A percentile compares a stretch with the other conserved stretches of the same genome.
These are phyloP conservation scores for Aeschynomene evenia DNA, from an alignment of 306 rosid species.

Conservation along the genomic window DNA sequence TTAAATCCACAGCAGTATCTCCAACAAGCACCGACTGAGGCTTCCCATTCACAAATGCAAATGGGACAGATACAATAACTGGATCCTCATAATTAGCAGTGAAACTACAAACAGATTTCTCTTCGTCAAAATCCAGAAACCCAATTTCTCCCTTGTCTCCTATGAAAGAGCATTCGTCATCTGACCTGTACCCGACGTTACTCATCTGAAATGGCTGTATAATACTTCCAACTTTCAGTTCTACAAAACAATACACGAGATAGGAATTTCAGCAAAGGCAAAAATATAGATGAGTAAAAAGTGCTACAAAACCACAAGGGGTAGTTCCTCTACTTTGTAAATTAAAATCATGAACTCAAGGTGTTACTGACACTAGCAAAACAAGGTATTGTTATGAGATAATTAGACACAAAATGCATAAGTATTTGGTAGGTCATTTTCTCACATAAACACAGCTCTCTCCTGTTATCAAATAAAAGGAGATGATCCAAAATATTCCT, in stretches of 20 bases:
- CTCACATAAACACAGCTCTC: background rate
- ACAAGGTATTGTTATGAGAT: background rate
- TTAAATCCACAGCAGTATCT: conserved; percentile 49
- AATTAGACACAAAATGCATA: background rate
- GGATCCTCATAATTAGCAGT: conserved; percentile 49
- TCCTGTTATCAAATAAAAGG: background rate
- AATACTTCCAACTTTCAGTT: conserved; percentile 28
- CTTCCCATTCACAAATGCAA: conserved; percentile 58
- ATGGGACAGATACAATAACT: conserved; percentile 64
- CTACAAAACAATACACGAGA: conserved; percentile 9
- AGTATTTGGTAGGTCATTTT: background rate
- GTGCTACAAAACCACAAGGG: background rate
- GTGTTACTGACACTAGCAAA: background rate
- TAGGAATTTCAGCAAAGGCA: background rate
- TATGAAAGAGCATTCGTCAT: conserved; percentile 70
- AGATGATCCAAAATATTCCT: background rate
- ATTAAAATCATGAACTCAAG: conserved; percentile 1
- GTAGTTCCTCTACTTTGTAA: background rate
- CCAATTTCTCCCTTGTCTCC: conserved; percentile 77
- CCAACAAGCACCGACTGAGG: conserved; percentile 66
- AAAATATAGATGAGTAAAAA: background rate
- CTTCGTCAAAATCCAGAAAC: conserved; percentile 75
- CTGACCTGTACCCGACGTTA: conserved; percentile 47
- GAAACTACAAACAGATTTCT: conserved; percentile 71
- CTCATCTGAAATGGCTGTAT: conserved; percentile 51